Conservation (phyloP, 306 rosid species). For the Quercus glauca region DNA sequence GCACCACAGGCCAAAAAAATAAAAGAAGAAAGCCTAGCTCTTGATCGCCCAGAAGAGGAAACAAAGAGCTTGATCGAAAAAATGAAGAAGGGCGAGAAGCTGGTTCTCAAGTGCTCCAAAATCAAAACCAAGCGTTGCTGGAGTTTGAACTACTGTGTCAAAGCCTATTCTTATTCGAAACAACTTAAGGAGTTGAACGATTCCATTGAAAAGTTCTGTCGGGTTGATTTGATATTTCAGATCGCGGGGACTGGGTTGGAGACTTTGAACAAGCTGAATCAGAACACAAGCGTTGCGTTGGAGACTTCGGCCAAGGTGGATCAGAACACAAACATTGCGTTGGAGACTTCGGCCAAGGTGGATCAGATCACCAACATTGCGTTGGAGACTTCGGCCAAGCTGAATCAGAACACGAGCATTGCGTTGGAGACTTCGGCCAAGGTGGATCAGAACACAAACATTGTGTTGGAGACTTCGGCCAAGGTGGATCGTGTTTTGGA, state of each 20-base stretch:
- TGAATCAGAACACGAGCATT: no score
- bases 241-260: not conserved
- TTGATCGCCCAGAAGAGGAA: not conserved
- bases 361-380: no score
- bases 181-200: slow-evolving; percentile 11
- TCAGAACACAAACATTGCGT: no score
- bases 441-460: no score
- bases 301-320: no score
- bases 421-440: no score
- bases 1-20: slow-evolving; percentile 5
- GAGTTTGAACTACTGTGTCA: not conserved
- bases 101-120: slow-evolving; percentile 5
- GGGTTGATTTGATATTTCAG: not conserved
- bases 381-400: no score
- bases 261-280: accelerated
- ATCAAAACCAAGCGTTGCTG: not conserved
- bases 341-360: no score
- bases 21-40: not conserved
- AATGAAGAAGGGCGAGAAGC: not conserved
- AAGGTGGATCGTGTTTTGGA: no score
- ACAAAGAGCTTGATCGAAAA: not conserved
- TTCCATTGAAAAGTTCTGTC: not conserved
- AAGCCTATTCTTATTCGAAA: not conserved
- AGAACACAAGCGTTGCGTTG: no score
- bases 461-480: not conserved